phyloP scores from a whole-genome alignment of 139 green algal species.

The Chlamydomonas incerta region DNA sequence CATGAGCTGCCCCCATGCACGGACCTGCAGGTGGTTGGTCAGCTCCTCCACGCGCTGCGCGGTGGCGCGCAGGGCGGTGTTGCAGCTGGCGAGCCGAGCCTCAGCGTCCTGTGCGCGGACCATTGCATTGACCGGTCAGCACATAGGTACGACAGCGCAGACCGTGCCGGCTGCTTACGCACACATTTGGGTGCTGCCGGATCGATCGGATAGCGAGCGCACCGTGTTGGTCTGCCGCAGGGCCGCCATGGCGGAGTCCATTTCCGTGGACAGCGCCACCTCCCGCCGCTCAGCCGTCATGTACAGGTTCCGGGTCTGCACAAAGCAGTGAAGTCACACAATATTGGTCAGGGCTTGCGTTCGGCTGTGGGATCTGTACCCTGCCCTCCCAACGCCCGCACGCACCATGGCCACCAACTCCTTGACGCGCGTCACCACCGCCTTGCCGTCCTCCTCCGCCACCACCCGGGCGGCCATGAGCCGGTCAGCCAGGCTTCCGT shows the following conservation, averaged over 20 bases:
- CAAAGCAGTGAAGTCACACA: no score
- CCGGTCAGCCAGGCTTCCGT: constrained; percentile 8
- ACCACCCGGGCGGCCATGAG: constrained; percentile 28
- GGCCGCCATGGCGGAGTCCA: constrained; percentile 7
- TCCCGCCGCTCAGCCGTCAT: constrained; percentile 34
- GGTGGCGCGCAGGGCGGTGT: constrained; percentile 31
- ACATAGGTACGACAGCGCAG: no score
- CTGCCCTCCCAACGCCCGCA: no score
- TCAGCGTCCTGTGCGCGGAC: constrained; percentile 50
- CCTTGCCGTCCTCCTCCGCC: constrained; percentile 32
- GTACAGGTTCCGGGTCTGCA: constrained; percentile 30
- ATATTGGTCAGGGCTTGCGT: no score
- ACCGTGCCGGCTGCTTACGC: no score
- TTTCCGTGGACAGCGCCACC: constrained; percentile 35
- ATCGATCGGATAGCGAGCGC: background rate
- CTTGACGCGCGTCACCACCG: constrained; percentile 37
- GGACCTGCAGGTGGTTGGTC: constrained; percentile 20
- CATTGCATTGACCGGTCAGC: no score
- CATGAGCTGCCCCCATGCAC: no score
- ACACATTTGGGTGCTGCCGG: background rate
- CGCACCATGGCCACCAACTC: constrained; percentile 44
- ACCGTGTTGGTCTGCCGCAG: constrained; percentile 36
- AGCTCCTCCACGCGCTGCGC: constrained; percentile 54
- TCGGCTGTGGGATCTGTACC: no score
- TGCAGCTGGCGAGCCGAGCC: constrained; percentile 9